Percentiles rank a stretch among this genome's conserved stretches.
phyloP scores from a whole-genome alignment of 2,329 filamentous ascomycete species.

The Phialocephala subalpina region DNA sequence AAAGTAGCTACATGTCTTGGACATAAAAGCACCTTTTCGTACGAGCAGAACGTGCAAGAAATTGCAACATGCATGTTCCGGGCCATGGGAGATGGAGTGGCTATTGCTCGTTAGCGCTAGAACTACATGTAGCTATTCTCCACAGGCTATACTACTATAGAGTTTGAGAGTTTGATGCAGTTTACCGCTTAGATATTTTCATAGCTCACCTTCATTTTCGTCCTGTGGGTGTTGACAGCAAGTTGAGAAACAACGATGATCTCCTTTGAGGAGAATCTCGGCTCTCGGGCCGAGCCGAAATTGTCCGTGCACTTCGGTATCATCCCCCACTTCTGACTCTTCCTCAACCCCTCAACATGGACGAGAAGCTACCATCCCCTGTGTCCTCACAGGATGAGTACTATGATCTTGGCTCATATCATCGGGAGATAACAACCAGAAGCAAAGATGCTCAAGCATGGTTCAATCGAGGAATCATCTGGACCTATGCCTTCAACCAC shows the following conservation, averaged over 20 bases:
- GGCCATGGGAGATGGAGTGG: too few relatives aligned
- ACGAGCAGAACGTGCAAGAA: too few relatives aligned
- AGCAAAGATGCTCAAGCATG: constrained; percentile 64
- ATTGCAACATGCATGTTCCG: too few relatives aligned
- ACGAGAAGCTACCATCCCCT: neutral
- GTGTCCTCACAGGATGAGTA: constrained; percentile 25
- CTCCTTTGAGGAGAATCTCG: neutral
- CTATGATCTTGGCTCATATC: constrained; percentile 64
- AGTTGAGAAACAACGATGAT: neutral
- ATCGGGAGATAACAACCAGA: constrained; percentile 61
- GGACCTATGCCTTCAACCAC: constrained; percentile 81
- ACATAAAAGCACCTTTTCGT: too few relatives aligned
- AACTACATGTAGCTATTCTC: too few relatives aligned
- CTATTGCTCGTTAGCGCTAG: too few relatives aligned
- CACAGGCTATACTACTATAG: too few relatives aligned
- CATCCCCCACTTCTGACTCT: constrained; percentile 6
- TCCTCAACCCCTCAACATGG: neutral
- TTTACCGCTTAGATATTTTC: too few relatives aligned
- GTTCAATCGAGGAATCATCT: constrained; percentile 77
- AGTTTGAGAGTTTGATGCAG: too few relatives aligned
- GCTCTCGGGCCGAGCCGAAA: neutral
- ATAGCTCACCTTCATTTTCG: neutral
- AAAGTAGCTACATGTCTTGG: too few relatives aligned
- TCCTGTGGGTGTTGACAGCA: neutral
- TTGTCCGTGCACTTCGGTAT: neutral